Conservation (phyloP, 768 basidiomycete genomes). For the Xerocomus brunneocitrinus region DNA sequence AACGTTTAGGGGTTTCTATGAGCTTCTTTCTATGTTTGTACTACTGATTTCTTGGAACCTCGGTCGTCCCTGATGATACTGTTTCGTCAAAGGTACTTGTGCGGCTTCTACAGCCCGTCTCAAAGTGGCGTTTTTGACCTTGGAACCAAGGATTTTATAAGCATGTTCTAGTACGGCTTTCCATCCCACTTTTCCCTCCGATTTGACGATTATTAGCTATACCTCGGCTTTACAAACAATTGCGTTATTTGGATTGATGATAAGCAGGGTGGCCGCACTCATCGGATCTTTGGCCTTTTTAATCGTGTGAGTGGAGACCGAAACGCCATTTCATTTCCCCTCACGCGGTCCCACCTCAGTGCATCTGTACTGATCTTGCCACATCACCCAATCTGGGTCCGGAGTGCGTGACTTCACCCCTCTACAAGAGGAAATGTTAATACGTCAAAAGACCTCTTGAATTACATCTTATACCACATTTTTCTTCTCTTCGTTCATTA, state of each 20-base stretch:
- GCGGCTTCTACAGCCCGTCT: slow-evolving; percentile 36
- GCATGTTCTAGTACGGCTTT: slow-evolving; percentile 32
- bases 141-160: slow-evolving; percentile 38
- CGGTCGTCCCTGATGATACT: slow-evolving; percentile 14
- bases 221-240: slow-evolving; percentile 48
- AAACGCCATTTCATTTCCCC: slow-evolving; percentile 14
- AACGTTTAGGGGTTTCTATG: slow-evolving; percentile 50
- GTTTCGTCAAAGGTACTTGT: slow-evolving; percentile 34
- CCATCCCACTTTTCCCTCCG: neutral
- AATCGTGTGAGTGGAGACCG: slow-evolving; percentile 38
- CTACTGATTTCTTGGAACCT: neutral
- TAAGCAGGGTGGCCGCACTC: slow-evolving; percentile 63
- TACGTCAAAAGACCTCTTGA: slow-evolving; percentile 47
- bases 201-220: slow-evolving; percentile 17
- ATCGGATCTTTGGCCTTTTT: slow-evolving; percentile 56
- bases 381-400: slow-evolving; percentile 32
- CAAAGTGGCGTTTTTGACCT: slow-evolving; percentile 35
- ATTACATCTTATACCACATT: slow-evolving; percentile 72
- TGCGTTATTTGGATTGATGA: slow-evolving; percentile 64
- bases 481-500: slow-evolving; percentile 79
- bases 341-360: slow-evolving; percentile 20
- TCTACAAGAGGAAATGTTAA: slow-evolving; percentile 4
- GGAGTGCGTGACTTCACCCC: slow-evolving; percentile 30
- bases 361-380: slow-evolving; percentile 36
- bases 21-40: slow-evolving; percentile 45